Evolutionary conservation across 129 eudicot species (phyloP), one percentile per base, ranked within the genome.

Genomic region (Mikania micrantha): DNA sequence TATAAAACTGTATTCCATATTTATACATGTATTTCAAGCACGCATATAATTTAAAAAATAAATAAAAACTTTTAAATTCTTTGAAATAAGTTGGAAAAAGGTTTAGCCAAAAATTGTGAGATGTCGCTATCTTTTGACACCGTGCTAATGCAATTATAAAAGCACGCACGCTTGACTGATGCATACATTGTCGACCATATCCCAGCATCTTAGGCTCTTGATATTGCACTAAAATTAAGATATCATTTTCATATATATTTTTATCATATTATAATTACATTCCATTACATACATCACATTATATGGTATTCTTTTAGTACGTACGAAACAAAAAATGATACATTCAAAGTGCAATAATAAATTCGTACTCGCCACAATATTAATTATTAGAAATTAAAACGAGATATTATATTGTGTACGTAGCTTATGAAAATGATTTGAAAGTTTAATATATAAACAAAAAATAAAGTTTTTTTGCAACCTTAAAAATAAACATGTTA

Each of bases 161-260:
- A 60, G 69, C 49, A 72, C 36, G 69, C 69, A 72, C 70, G 68
- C 69, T 72, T 60, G 62, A 44, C 69, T 72, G 50, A 47, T 72
- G 77, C 52, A 35, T 45, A 34, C 38, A 25, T 36, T 72, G 77
- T 72, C 77, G 36, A 72, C 62, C 52, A 22, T 69, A 39, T 52
- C 64, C 38, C 61, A 24, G 17, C 47, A 21, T 52, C 60, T 72
- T 36, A n/a, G n/a, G n/a, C n/a, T n/a, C n/a, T n/a, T n/a, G n/a
- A n/a, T n/a, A n/a, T n/a, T 42, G 17, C 49, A 42, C 49, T 15
- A 42, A 13, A 15, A 13, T 42, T 12, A 42, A n/a, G 20, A 42
- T 42, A 11, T 42, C 49, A 4, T 42, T 42, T 42, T 42, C 49
- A 13, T 42, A 15, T 42, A 16, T 2, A 0, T 15, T n/a, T n/a